Percentiles rank a stretch among this genome's conserved stretches.
Conservation (phyloP, 108 stramenopile genomes). For the Fragilaria crotonensis region DNA sequence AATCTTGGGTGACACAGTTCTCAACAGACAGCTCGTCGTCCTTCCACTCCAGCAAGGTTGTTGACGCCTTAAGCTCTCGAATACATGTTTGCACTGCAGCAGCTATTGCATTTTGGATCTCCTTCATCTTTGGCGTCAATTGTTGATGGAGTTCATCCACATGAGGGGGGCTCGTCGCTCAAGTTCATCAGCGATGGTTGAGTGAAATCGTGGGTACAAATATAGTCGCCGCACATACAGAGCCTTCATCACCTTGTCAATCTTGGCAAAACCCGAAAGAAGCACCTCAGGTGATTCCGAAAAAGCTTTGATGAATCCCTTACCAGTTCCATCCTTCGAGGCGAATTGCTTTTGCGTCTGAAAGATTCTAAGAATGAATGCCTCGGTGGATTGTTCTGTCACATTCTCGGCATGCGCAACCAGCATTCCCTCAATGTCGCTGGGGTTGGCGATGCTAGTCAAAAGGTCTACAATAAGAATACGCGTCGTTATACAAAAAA, state of each 20-base stretch:
- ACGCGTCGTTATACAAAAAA: conserved; percentile 79
- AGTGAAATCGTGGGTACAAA: conserved; percentile 94
- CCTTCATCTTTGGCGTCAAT: conserved; percentile 78
- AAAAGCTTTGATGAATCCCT: conserved; percentile 94
- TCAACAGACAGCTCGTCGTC: conserved; percentile 68
- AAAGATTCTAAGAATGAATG: conserved; percentile 93
- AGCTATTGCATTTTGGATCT: conserved; percentile 83
- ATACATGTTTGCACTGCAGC: conserved; percentile 84
- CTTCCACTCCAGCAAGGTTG: conserved; percentile 59
- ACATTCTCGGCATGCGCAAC: conserved; percentile 91
- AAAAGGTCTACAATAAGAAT: conserved; percentile 96
- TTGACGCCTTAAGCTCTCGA: conserved; percentile 67
- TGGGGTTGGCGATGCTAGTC: conserved; percentile 50
- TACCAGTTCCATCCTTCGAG: too few species aligned
- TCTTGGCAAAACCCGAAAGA: conserved; percentile 79
- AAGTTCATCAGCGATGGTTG: conserved; percentile 64
- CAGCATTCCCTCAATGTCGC: conserved; percentile 82
- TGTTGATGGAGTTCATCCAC: conserved; percentile 85
- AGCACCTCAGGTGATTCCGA: conserved; percentile 83
- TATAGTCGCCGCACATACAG: conserved; percentile 79
- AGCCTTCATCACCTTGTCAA: conserved; percentile 81
- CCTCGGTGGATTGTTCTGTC: conserved; percentile 87
- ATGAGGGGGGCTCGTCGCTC: conserved; percentile 60
- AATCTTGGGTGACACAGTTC: conserved; percentile 81
- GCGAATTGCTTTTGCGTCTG: conserved; percentile 55